Percentiles rank a stretch among this genome's conserved stretches.
These are phyloP conservation scores for Rubia balearica DNA, from an alignment of 305 asterid species.

Conservation along the genomic window DNA sequence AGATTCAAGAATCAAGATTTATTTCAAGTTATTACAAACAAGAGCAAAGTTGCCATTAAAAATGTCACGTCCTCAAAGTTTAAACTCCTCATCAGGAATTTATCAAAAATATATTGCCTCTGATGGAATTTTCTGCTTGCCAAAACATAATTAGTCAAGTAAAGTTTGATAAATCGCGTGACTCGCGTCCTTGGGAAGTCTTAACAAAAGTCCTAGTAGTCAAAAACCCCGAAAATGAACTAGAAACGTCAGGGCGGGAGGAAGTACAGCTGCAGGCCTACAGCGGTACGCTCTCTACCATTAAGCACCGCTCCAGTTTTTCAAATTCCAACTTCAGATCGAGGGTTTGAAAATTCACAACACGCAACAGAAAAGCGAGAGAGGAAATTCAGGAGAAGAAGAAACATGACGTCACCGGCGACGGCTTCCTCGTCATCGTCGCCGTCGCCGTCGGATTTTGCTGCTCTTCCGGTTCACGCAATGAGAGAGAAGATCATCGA, in stretches of 20 bases:
- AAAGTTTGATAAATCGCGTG: background rate
- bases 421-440: constrained; percentile 32
- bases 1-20: no score
- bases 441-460: constrained; percentile 26
- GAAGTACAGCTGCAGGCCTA: background rate
- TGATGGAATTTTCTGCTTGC: background rate
- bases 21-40: no score
- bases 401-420: constrained; percentile 37
- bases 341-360: constrained; percentile 19
- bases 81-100: background rate
- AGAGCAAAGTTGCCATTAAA: no score
- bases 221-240: background rate
- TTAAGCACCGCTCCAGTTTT: background rate
- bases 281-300: background rate
- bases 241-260: background rate
- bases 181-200: background rate
- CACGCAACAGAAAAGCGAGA: background rate
- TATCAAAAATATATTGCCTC: background rate
- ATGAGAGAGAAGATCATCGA: constrained; percentile 56
- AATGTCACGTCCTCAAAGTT: no score
- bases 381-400: background rate
- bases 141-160: no score
- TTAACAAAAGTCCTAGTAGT: background rate
- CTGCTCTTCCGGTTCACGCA: constrained; percentile 54
- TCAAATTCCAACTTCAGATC: background rate